Conservation (phyloP, 2,329 filamentous ascomycete genomes). For the Aspergillus sp. region DNA sequence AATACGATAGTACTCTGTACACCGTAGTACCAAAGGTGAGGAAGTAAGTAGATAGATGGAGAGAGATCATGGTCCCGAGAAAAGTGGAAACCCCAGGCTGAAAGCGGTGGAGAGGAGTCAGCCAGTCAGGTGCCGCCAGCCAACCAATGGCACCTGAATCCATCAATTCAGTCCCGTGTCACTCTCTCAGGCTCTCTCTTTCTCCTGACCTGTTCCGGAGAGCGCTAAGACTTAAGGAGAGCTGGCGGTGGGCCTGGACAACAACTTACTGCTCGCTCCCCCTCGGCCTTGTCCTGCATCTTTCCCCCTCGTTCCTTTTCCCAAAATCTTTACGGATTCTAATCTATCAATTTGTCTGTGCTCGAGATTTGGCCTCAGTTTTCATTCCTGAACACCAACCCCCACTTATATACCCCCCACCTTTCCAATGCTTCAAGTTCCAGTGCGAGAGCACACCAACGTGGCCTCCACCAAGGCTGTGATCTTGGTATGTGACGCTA, state of each 20-base stretch:
- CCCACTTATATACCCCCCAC: conserved; percentile 14
- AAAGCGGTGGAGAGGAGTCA: conserved; percentile 1
- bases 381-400: conserved; percentile 1
- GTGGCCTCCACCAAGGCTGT: conserved; percentile 82
- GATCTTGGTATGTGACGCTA: conserved; percentile 70
- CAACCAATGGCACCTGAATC: conserved; percentile 2
- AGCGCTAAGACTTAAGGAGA: conserved; percentile 1
- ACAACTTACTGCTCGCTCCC: not conserved
- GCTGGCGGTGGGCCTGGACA: conserved; percentile 2
- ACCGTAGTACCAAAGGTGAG: too few species aligned
- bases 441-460: conserved; percentile 44
- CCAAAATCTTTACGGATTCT: not conserved
- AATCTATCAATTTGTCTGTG: not conserved
- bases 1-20: too few species aligned
- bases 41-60: not conserved
- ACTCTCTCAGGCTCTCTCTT: not conserved
- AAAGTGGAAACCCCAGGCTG: not conserved
- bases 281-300: not conserved
- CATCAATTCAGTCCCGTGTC: not conserved
- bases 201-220: conserved; percentile 1
- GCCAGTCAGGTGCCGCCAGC: not conserved
- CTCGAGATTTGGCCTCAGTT: not conserved
- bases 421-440: conserved; percentile 49
- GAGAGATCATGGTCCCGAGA: not conserved
- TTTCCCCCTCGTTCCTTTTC: not conserved